These are phyloP conservation scores for Acacia concinna DNA, from an alignment of 331 rosid genomes.

Conservation along the genomic window DNA sequence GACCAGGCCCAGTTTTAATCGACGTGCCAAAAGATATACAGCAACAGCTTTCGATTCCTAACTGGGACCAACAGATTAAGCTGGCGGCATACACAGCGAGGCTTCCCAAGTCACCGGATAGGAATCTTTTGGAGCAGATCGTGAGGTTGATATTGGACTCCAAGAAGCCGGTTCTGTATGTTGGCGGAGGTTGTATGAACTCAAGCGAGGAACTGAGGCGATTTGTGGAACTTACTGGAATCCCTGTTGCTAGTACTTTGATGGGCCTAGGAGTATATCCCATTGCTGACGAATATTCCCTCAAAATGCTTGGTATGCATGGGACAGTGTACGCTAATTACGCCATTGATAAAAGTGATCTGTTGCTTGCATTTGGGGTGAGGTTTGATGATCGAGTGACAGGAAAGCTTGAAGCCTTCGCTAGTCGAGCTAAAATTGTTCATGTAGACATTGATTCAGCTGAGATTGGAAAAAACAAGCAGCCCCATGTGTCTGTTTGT, in stretches of 20 bases:
- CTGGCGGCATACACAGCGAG: slow-evolving; percentile 34
- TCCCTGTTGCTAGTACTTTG: slow-evolving; percentile 51
- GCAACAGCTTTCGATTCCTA: slow-evolving; percentile 41
- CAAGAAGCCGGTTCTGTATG: slow-evolving; percentile 48
- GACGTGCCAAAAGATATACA: slow-evolving; percentile 50
- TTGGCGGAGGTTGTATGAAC: slow-evolving; percentile 51
- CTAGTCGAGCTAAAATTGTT: slow-evolving; percentile 49
- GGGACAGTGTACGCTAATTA: slow-evolving; percentile 53
- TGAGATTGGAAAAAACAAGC: slow-evolving; percentile 52
- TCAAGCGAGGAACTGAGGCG: slow-evolving; percentile 35
- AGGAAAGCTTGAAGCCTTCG: slow-evolving; percentile 50
- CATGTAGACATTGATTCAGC: slow-evolving; percentile 51
- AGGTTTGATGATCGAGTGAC: slow-evolving; percentile 51
- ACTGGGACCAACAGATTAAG: slow-evolving; percentile 55
- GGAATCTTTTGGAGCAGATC: slow-evolving; percentile 31
- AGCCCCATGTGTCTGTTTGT: slow-evolving; percentile 44
- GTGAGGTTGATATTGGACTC: slow-evolving; percentile 40
- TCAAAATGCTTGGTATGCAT: slow-evolving; percentile 51
- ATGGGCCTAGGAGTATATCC: slow-evolving; percentile 48
- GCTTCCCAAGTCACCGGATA: slow-evolving; percentile 31
- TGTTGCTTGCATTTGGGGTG: slow-evolving; percentile 49
- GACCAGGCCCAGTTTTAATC: slow-evolving; percentile 47
- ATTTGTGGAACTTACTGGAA: slow-evolving; percentile 41
- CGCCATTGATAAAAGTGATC: slow-evolving; percentile 44
- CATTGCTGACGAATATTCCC: slow-evolving; percentile 18